Evolutionary conservation across 179 eudicot species (phyloP).

Genomic region (Pouteria campechiana): DNA sequence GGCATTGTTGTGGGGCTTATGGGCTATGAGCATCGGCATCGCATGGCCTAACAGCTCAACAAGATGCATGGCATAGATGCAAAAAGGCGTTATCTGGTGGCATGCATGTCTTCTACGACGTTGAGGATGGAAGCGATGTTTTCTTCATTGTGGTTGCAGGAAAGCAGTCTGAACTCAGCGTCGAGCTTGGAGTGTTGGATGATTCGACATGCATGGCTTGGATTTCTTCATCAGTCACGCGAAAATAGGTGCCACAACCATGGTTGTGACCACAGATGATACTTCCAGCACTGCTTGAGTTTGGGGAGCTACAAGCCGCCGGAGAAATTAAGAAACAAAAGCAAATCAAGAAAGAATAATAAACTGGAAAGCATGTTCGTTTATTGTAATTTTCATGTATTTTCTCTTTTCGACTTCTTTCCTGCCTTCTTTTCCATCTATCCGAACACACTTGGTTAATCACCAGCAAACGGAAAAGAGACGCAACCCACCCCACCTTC

Average conservation of each 20-base stretch:
- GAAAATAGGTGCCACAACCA: conserved; percentile 28
- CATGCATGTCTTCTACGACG: conserved; percentile 23
- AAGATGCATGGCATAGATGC: conserved; percentile 26
- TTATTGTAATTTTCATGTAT: no score
- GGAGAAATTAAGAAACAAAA: no score
- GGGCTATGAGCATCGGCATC: conserved; percentile 24
- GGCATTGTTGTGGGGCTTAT: conserved; percentile 8
- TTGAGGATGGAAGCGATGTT: conserved; percentile 20
- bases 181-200: conserved; percentile 11
- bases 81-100: conserved; percentile 16
- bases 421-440: no score
- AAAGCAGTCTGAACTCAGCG: conserved; percentile 22
- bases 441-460: no score
- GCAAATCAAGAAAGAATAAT: no score
- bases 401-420: no score
- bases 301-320: no score
- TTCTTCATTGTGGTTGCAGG: conserved; percentile 32
- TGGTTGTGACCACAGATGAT: conserved; percentile 29
- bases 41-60: conserved; percentile 27
- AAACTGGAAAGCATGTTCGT: no score
- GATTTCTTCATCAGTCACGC: conserved; percentile 30
- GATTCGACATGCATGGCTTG: conserved; percentile 23
- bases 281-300: no score
- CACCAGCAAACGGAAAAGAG: no score
- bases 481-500: no score